Evolutionary conservation across 805 yeast species (phyloP).

Genomic region (Candida methanosorbosa): DNA sequence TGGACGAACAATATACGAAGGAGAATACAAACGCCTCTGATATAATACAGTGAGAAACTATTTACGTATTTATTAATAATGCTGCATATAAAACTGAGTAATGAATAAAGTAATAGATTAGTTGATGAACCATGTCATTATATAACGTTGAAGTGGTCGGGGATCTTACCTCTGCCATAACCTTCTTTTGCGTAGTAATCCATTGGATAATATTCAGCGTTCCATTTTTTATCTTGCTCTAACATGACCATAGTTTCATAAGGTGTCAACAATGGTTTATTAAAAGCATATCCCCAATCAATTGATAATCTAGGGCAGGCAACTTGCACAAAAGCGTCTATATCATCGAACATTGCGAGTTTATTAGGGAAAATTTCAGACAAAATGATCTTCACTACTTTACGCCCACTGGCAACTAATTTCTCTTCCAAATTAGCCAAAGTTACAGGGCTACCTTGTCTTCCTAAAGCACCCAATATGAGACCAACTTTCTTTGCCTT

Average conservation of each 20-base stretch:
- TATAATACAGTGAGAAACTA: too few species aligned
- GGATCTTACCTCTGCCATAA: slow-evolving; percentile 79
- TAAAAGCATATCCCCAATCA: slow-evolving; percentile 98
- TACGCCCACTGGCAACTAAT: slow-evolving; percentile 46
- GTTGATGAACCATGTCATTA: too few species aligned
- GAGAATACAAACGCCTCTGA: too few species aligned
- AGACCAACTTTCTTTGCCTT: slow-evolving; percentile 65
- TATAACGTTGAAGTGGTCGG: slow-evolving; percentile 28
- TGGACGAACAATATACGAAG: slow-evolving; percentile 32
- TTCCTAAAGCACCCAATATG: slow-evolving; percentile 86
- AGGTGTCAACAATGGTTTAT: slow-evolving; percentile 86
- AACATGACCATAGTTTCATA: slow-evolving; percentile 92
- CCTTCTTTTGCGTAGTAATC: slow-evolving; percentile 89
- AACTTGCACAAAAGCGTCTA: slow-evolving; percentile 93
- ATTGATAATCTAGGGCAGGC: slow-evolving; percentile 95
- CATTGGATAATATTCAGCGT: slow-evolving; percentile 76
- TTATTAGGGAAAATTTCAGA: slow-evolving; percentile 94
- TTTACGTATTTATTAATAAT: too few species aligned
- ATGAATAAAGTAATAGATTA: too few species aligned
- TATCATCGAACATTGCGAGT: slow-evolving; percentile 82
- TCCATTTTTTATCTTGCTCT: slow-evolving; percentile 61
- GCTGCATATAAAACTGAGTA: too few species aligned
- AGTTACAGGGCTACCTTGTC: slow-evolving; percentile 87
- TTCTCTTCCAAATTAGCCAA: slow-evolving; percentile 53
- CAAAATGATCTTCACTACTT: slow-evolving; percentile 71